Conservation (phyloP, 176 grass and related monocot species). For the Paspalum vaginatum region DNA sequence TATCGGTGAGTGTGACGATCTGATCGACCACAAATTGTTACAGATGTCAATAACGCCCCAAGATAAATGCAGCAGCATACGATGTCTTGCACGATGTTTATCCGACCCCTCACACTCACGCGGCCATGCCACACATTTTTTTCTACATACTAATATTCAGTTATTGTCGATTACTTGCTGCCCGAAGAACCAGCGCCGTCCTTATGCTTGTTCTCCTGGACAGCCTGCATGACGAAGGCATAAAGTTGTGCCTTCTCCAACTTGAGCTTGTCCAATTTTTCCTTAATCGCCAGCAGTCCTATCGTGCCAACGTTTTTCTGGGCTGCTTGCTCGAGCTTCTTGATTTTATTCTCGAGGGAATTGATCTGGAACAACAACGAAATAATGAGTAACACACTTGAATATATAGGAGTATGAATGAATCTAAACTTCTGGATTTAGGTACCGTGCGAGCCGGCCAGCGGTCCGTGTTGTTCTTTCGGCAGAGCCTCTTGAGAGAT, state of each 20-base stretch:
- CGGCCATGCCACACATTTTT: not conserved
- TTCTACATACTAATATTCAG: not conserved
- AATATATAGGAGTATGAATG: not conserved
- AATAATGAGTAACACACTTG: not conserved
- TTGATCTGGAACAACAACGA: not conserved
- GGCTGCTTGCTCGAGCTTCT: not conserved
- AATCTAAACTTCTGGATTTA: too few species aligned
- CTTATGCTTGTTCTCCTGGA: not conserved
- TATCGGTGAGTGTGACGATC: too few species aligned
- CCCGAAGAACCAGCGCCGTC: not conserved
- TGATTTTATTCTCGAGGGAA: not conserved
- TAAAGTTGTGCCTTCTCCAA: not conserved
- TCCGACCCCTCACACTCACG: too few species aligned
- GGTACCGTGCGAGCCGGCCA: not conserved
- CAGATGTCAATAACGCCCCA: too few species aligned
- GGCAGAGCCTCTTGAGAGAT: not conserved
- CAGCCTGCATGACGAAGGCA: not conserved
- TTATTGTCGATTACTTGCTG: not conserved
- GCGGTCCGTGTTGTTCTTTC: not conserved
- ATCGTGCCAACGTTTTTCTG: accelerated
- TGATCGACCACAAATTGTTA: too few species aligned
- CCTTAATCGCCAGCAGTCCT: not conserved
- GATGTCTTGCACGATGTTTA: too few species aligned
- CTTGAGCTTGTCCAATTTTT: not conserved
- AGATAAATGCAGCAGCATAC: too few species aligned